phyloP scores from a whole-genome alignment of 208 protist species.

The Leishmania gerbilli region DNA sequence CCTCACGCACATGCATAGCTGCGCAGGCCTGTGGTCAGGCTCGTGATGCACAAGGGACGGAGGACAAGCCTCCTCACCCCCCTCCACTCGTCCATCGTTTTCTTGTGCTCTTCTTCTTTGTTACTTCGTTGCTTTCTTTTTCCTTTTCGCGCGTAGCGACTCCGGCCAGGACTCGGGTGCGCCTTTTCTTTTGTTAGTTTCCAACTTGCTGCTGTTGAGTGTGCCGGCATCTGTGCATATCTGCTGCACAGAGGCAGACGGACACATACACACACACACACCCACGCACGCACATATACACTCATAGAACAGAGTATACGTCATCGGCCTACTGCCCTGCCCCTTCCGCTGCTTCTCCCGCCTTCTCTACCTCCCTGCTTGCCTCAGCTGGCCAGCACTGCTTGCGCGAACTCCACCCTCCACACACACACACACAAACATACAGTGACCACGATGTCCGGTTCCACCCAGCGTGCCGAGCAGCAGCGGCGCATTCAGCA shows the following conservation, averaged over 20 bases:
- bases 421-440: background rate
- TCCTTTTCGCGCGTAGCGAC: background rate
- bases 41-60: background rate
- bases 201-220: background rate
- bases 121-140: background rate
- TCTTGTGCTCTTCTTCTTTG: background rate
- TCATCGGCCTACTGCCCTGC: background rate
- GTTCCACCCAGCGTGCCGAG: constrained; percentile 17
- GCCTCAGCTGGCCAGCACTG: background rate
- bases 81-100: background rate
- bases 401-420: background rate
- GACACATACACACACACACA: background rate
- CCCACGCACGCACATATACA: background rate
- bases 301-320: background rate
- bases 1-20: background rate
- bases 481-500: constrained; percentile 71
- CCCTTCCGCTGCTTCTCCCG: background rate
- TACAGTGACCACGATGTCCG: constrained; percentile 4
- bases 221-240: background rate
- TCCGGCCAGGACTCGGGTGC: background rate
- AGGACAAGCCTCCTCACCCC: background rate
- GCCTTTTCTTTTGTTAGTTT: background rate
- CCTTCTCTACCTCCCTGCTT: background rate
- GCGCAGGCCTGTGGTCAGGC: background rate
- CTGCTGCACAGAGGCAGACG: background rate